Evolutionary conservation across 371 early-diverging fungal species (phyloP).

Genomic region (Entomophthora muscae): DNA sequence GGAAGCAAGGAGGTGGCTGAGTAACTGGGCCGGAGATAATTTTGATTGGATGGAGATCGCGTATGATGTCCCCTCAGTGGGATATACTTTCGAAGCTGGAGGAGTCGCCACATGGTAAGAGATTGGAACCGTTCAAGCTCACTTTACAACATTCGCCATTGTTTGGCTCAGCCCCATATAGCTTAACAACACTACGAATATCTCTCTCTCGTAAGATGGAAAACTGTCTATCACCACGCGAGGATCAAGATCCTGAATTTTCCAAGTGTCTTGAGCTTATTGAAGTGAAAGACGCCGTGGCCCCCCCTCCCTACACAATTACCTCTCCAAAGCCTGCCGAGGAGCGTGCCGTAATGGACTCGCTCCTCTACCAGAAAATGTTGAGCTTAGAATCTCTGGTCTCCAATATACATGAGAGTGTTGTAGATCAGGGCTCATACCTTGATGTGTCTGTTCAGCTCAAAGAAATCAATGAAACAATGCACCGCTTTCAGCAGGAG

Average conservation of each 20-base stretch:
- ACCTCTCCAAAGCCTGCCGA: neutral
- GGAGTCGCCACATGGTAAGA: neutral
- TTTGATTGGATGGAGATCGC: too few species aligned
- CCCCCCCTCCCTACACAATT: neutral
- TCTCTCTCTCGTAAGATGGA: neutral
- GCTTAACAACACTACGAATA: neutral
- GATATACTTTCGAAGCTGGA: too few species aligned
- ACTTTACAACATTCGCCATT: neutral
- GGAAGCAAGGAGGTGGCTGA: too few species aligned
- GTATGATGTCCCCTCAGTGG: too few species aligned
- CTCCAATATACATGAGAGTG: conserved; percentile 6
- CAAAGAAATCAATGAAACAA: conserved; percentile 8
- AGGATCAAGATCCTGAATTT: neutral
- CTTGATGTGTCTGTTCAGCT: conserved; percentile 5
- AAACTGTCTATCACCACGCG: neutral
- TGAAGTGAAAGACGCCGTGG: neutral
- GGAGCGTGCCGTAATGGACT: neutral
- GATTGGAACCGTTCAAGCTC: neutral
- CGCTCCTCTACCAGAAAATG: conserved; percentile 7
- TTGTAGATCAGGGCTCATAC: neutral
- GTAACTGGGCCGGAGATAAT: too few species aligned
- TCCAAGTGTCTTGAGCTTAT: neutral
- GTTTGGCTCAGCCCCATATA: neutral
- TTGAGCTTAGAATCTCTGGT: conserved; percentile 8
- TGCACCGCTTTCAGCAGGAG: conserved; percentile 7